phyloP scores from a whole-genome alignment of 257 asterid genomes.

The Solanum pinnatisectum region DNA sequence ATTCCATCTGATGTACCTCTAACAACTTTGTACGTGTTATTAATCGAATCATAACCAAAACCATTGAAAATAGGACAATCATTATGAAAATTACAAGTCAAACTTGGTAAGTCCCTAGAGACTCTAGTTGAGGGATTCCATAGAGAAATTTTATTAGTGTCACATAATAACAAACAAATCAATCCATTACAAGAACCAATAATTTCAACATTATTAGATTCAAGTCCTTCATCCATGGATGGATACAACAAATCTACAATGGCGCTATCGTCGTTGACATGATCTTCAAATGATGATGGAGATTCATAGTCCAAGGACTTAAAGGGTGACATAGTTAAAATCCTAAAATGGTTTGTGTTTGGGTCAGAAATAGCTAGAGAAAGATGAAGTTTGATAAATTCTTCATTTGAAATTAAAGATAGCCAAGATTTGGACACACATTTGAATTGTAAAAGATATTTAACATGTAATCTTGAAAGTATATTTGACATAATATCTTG shows the following conservation, averaged over 20 bases:
- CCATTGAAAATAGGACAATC: neutral
- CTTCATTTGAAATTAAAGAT: neutral
- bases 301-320: neutral
- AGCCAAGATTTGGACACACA: neutral
- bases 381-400: neutral
- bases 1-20: neutral
- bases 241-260: neutral
- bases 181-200: neutral
- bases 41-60: neutral
- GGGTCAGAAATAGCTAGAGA: neutral
- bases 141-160: neutral
- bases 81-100: neutral
- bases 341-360: neutral
- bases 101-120: neutral
- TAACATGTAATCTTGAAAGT: neutral
- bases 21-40: neutral
- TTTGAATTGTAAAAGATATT: neutral
- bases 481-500: neutral
- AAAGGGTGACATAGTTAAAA: neutral
- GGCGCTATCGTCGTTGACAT: neutral
- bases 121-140: neutral
- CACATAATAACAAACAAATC: neutral
- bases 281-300: neutral
- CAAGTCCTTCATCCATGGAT: neutral
- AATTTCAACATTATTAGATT: neutral